Base-by-base conservation (phyloP, 78 protist species). In the Dictyostelium purpureum region DNA sequence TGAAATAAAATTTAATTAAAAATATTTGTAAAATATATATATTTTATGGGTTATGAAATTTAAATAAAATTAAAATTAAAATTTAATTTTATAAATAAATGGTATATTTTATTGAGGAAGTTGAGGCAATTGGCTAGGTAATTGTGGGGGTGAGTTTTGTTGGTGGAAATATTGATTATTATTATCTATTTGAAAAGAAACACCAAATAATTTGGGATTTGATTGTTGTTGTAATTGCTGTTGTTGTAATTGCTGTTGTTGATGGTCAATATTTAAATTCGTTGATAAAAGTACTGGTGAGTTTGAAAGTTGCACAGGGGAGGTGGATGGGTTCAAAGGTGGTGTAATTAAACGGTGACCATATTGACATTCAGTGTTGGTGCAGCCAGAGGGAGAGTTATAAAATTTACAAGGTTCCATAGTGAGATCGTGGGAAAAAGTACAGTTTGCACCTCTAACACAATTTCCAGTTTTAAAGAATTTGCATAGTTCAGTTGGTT, bases 341-440 rank as follows among this genome's bases (percentile, higher is more conserved):
- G 67, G 19, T 37, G 21, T 33, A 42, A 52, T 14, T 12, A 40
- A n/a, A 57, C 76, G 77, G n/a, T 85, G 92, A 59, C 80, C 92
- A 73, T 85, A 85, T 18, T 6, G 76, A 45, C 92, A 85, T 2
- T 85, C 80, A 2, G 35, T 59, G 28, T 85, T 85, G 10, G 92
- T 85, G 12, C 92, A 85, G 14, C 92, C 92, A 85, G 21, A 9
- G 7, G 82, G 92, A 14, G 65, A 40, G 45, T 85, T 85, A 45
- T 54, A 85, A 21, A 35, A 85, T 73, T 73, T 85, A 59, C 92
- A 85, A 57, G 85, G 43, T 52, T 57, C 85, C 9, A 31, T 19
- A 24, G 54, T 35, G 28, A 77, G 70, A 59, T 85, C 92, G 61
- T 85, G 92, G 14, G 92, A 85, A 35, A 40, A 85, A 0, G 92